These are phyloP conservation scores for Erodium trifolium DNA, from an alignment of 441 rosid genomes.

Conservation along the genomic window DNA sequence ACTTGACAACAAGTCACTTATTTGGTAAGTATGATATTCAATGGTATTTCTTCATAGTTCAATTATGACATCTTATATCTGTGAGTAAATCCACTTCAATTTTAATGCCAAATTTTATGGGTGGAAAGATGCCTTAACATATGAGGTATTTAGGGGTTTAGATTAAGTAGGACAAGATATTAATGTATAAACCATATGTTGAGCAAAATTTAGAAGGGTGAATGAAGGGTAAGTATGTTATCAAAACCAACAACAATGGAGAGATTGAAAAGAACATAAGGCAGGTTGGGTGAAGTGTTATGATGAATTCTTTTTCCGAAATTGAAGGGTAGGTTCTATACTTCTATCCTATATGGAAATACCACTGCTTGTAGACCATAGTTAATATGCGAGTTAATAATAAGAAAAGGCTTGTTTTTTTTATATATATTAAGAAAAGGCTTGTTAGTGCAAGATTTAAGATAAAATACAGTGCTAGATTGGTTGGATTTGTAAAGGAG, in stretches of 20 bases:
- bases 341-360: background rate
- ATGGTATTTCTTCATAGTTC: background rate
- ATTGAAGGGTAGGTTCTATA: background rate
- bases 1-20: slow-evolving; percentile 85
- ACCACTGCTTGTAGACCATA: background rate
- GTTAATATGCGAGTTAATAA: background rate
- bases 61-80: background rate
- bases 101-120: too few species aligned
- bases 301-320: background rate
- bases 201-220: too few species aligned
- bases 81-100: background rate
- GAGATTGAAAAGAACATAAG: too few species aligned
- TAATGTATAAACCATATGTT: too few species aligned
- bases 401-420: too few species aligned
- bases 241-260: too few species aligned
- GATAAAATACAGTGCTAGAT: background rate
- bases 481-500: background rate
- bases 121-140: too few species aligned
- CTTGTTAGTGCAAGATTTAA: background rate
- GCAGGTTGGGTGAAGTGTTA: too few species aligned
- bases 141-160: too few species aligned
- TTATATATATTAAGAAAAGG: too few species aligned
- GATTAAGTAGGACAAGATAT: too few species aligned
- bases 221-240: too few species aligned
- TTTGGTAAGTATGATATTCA: slow-evolving; percentile 48